Percentiles rank a stretch among this genome's conserved stretches.
Evolutionary conservation across 2,329 filamentous ascomycete species (phyloP).

Genomic region (Pseudocercospora eumusae): DNA sequence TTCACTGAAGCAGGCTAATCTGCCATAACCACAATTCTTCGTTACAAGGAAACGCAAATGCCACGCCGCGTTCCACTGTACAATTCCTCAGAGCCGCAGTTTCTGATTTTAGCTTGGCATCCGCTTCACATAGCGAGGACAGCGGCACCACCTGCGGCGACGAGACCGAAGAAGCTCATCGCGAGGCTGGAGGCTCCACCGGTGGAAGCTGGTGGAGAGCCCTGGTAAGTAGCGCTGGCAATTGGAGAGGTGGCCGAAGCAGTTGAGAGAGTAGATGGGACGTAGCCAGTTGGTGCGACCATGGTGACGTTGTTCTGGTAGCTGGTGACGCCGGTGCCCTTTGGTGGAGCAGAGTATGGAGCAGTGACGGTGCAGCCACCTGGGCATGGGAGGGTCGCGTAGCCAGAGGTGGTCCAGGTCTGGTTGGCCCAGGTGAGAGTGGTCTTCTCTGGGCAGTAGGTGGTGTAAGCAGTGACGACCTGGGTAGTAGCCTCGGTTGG

Average conservation of each 20-base stretch:
- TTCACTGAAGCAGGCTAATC: constrained; percentile 8
- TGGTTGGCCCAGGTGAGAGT: constrained; percentile 28
- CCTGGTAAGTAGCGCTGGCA: constrained; percentile 28
- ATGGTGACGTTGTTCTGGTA: constrained; percentile 28
- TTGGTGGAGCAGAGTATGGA: constrained; percentile 13
- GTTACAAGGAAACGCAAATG: background rate
- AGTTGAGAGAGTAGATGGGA: constrained; percentile 39
- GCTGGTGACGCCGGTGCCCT: constrained; percentile 16
- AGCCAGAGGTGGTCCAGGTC: constrained; percentile 32
- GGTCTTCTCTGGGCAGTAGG: constrained; percentile 33
- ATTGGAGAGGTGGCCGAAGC: constrained; percentile 17
- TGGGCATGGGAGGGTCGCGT: constrained; percentile 33
- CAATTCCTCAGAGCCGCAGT: background rate
- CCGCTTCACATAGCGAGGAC: constrained; percentile 41
- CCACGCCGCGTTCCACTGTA: constrained; percentile 3
- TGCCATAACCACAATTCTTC: background rate
- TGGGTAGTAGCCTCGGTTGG: constrained; percentile 55
- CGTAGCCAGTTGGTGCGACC: constrained; percentile 41
- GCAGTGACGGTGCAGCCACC: constrained; percentile 22
- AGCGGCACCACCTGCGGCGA: constrained; percentile 41
- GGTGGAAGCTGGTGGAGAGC: constrained; percentile 24
- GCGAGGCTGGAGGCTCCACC: constrained; percentile 35
- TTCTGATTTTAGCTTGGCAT: background rate
- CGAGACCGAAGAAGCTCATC: constrained; percentile 44
- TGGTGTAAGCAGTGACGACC: constrained; percentile 31